Conservation (phyloP, 805 yeast species). For the Geotrichum ghanense region DNA sequence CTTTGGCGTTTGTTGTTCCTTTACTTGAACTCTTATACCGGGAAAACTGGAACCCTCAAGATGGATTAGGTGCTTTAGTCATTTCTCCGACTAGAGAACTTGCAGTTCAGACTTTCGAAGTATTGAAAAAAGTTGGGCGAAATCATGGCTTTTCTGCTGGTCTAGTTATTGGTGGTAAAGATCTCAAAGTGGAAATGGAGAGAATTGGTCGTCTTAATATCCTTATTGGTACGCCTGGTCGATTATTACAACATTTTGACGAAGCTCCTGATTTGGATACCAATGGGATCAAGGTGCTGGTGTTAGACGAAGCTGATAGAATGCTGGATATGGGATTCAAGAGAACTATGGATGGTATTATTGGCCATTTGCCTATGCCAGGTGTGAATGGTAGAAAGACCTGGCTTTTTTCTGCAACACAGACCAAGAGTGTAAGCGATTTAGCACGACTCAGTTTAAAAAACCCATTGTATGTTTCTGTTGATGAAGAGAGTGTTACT, state of each 20-base stretch:
- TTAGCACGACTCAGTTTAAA: constrained; percentile 68
- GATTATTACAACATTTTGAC: constrained; percentile 82
- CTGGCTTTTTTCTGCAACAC: constrained; percentile 78
- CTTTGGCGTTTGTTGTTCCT: constrained; percentile 78
- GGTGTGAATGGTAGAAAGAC: constrained; percentile 49
- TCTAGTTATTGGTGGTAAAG: constrained; percentile 88
- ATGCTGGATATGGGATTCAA: constrained; percentile 91
- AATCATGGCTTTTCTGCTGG: constrained; percentile 75
- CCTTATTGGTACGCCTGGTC: constrained; percentile 84
- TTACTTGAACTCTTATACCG: constrained; percentile 48
- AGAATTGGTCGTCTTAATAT: constrained; percentile 72
- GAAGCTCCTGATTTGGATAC: constrained; percentile 74
- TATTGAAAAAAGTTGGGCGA: constrained; percentile 68
- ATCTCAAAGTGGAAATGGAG: constrained; percentile 68
- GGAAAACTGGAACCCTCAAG: constrained; percentile 67
- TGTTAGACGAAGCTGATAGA: constrained; percentile 86
- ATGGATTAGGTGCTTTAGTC: constrained; percentile 81
- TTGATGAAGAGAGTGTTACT: constrained; percentile 25
- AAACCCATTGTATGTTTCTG: constrained; percentile 49
- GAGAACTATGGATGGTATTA: constrained; percentile 67
- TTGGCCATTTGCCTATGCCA: constrained; percentile 63
- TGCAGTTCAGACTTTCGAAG: constrained; percentile 86
- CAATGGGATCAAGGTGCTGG: constrained; percentile 63
- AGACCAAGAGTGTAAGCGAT: constrained; percentile 70
- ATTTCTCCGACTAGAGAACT: constrained; percentile 89